Evolutionary conservation across 257 asterid species (phyloP), one percentile per base, ranked within the genome.

Genomic region (Eustoma russellianum): DNA sequence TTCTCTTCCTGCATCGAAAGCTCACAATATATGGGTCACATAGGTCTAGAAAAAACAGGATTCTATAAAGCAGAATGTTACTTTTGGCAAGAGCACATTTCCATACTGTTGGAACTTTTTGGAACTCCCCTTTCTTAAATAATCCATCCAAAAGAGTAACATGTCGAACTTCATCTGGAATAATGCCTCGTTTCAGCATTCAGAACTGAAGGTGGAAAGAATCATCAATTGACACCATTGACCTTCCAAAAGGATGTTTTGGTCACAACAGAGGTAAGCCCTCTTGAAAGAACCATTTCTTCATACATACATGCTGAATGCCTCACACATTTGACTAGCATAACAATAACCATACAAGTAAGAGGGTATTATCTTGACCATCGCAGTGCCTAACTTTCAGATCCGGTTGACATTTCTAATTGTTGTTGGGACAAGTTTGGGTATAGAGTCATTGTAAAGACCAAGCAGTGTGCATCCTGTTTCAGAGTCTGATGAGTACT

Each of bases 171-270:
- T 79, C 84, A 60, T 87, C 71, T 28, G 95, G 89, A 61, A 65
- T 59, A 62, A 80, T 28, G 52, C 94, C 98, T 76, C 82, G 75
- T 55, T 79, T 62, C 66, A 80, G 73, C 95, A 91, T 91, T 68
- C 65, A 46, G 56, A 59, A 68, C 95, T 94, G 86, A 57, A 86
- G 82, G 56, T 56, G 61, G 79, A 84, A 69, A 70, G 95, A 95
- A 77, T 85, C 88, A 50, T 68, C 76, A 52, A 82, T 38, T 57
- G 77, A 66, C 30, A 61, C 85, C 82, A 73, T 49, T 84, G 57
- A 51, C 98, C 96, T 79, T 87, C 87, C 59, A 91, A 56, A 38
- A 87, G 77, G 46, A 81, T 79, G 62, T 84, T 91, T 84, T 86
- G 61, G 92, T 91, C 60, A 87, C 55, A 63, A 63, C 76, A 53